Conservation (phyloP, 176 grass and related monocot genomes). For the Oryza glumipatula region DNA sequence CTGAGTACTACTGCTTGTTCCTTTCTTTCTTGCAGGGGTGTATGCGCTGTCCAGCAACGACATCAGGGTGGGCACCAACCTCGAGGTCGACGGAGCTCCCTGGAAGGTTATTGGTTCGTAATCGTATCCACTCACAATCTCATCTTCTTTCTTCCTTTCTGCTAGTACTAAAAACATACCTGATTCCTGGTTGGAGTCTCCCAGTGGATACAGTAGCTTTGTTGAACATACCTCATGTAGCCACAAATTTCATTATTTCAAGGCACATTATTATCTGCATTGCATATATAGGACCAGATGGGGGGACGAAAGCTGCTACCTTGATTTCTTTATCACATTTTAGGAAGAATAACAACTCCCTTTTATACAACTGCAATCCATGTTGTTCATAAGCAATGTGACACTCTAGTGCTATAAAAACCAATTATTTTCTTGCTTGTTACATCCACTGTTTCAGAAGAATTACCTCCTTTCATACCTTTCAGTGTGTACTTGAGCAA, state of each 20-base stretch:
- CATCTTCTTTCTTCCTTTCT: not conserved
- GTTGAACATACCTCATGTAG: not conserved
- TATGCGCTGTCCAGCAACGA: constrained; percentile 94
- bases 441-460: not conserved
- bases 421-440: no score
- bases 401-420: no score
- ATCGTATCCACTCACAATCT: not conserved
- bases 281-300: no score
- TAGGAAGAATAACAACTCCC: no score
- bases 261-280: not conserved
- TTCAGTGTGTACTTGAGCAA: not conserved
- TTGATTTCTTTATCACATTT: no score
- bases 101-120: constrained; percentile 75
- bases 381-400: no score
- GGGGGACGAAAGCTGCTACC: no score
- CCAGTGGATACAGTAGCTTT: not conserved
- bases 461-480: not conserved
- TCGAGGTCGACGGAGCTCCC: constrained; percentile 87
- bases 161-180: not conserved
- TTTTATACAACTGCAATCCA: no score
- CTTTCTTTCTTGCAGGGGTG: constrained; percentile 45
- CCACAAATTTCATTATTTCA: not conserved
- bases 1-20: not conserved
- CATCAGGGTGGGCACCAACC: constrained; percentile 80
- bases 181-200: no score